Percentiles rank a stretch among this genome's conserved stretches.
phyloP scores from a whole-genome alignment of 768 basidiomycete genomes.

The Pleurotus tuoliensis region DNA sequence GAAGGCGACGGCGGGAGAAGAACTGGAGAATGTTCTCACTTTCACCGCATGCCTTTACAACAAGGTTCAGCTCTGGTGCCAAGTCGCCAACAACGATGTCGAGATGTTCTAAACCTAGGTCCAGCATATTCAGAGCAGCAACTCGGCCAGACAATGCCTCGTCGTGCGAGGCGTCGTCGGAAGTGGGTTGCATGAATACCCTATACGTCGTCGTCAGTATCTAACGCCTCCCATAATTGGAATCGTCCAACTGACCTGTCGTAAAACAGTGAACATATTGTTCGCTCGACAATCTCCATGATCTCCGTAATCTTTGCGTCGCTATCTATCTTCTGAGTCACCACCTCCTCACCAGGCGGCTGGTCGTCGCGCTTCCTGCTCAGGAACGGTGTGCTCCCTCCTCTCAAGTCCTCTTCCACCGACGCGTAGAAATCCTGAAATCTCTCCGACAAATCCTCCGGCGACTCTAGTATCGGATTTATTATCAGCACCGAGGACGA shows the following conservation, averaged over 20 bases:
- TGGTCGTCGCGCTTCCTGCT: slow-evolving; percentile 23
- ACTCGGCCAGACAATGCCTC: slow-evolving; percentile 86
- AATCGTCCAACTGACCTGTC: slow-evolving; percentile 55
- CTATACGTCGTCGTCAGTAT: slow-evolving; percentile 30
- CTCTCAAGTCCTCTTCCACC: slow-evolving; percentile 61
- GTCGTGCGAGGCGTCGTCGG: slow-evolving; percentile 82
- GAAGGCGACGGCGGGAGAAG: neutral
- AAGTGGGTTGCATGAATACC: slow-evolving; percentile 65
- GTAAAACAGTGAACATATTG: slow-evolving; percentile 74
- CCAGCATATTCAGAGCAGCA: slow-evolving; percentile 88
- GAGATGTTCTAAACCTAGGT: slow-evolving; percentile 83
- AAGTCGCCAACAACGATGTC: slow-evolving; percentile 73
- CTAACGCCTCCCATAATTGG: neutral
- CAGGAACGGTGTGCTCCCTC: slow-evolving; percentile 33
- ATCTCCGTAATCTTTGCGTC: slow-evolving; percentile 52
- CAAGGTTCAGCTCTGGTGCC: slow-evolving; percentile 48
- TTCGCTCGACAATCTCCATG: slow-evolving; percentile 71
- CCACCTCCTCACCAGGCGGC: slow-evolving; percentile 29
- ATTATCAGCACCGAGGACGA: slow-evolving; percentile 29
- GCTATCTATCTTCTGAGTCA: slow-evolving; percentile 29
- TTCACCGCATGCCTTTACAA: slow-evolving; percentile 73
- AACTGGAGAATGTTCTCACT: slow-evolving; percentile 42
- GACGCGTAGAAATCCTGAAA: slow-evolving; percentile 70
- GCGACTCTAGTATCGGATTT: slow-evolving; percentile 39
- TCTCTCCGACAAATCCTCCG: slow-evolving; percentile 48